These are phyloP conservation scores for Fistulifera pelliculosa DNA, from an alignment of 108 stramenopile genomes.

Conservation along the genomic window DNA sequence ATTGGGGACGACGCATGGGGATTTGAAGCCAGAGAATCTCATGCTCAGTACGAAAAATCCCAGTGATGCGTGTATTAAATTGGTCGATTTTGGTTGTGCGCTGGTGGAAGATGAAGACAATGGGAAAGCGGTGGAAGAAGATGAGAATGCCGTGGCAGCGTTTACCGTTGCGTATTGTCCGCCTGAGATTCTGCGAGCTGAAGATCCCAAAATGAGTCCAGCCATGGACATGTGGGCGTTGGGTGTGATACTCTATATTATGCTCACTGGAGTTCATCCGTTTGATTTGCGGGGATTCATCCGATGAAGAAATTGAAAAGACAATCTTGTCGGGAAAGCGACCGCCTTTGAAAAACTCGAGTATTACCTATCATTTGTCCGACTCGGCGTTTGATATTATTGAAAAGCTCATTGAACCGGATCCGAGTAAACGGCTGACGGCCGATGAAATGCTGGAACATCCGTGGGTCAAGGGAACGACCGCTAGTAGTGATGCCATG, in stretches of 20 bases:
- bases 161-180: constrained; percentile 74
- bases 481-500: constrained; percentile 61
- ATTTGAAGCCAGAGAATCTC: constrained; percentile 81
- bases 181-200: constrained; percentile 47
- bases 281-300: constrained; percentile 52
- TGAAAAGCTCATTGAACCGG: constrained; percentile 45
- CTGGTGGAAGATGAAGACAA: constrained; percentile 23
- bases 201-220: constrained; percentile 13
- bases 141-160: constrained; percentile 11
- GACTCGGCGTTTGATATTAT: constrained; percentile 67
- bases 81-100: constrained; percentile 87
- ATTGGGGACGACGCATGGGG: constrained; percentile 59
- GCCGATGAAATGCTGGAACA: constrained; percentile 75
- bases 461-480: constrained; percentile 82
- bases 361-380: constrained; percentile 43
- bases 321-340: constrained; percentile 24
- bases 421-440: constrained; percentile 64
- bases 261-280: constrained; percentile 79
- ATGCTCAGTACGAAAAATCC: constrained; percentile 47
- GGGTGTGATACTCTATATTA: constrained; percentile 81
- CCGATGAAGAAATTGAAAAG: constrained; percentile 57
- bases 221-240: constrained; percentile 69
- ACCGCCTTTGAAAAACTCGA: constrained; percentile 31
- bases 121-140: constrained; percentile 6
- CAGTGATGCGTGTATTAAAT: constrained; percentile 45